Base-by-base conservation (phyloP, 257 asterid genomes). In the Nemophila menziesii region DNA sequence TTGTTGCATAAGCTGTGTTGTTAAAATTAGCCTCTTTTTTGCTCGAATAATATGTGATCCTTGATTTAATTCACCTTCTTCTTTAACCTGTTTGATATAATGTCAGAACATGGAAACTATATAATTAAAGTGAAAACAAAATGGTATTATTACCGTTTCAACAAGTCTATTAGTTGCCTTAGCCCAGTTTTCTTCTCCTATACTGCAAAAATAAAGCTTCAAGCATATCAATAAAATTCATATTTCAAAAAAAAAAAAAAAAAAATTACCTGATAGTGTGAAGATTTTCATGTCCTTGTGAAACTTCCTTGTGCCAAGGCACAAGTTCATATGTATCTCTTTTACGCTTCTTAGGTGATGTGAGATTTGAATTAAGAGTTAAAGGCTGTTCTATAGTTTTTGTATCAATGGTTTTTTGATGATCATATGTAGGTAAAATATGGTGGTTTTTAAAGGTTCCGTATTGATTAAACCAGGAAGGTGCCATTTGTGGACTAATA, bases 1-100 rank as follows among this genome's bases (percentile, higher is more conserved):
- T 53, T 82, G 89, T 74, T 86, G 94, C 90, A 77, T 79, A 56
- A 86, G 96, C 51, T 74, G 93, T 20, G 86, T 69, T 27, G 94
- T 63, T 70, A 76, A 57, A 38, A 63, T 43, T 68, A 86, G 80
- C 73, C 96, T 74, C 74, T 79, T 74, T 65, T 64, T 79, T 51
- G 84, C 71, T 66, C 62, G 72, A 56, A 59, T 61, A 60, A 55
- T 22, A 33, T 57, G 74, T 34, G 61, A 61, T 51, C 71, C 83
- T 52, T 78, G 90, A 57, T 48, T 66, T 20, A 69, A 60, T 42
- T 74, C 86, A 43, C 59, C 45, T 16, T 57, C 72, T 39, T 74
- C 77, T 46, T 73, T 80, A 54, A 70, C 67, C 96, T 86, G 64
- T 49, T 51, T 61, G 52, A 38, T 39, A 54, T 16, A 7, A 29